Conservation (phyloP, 1,139 yeast species). For the Kodamaea fungicola region DNA sequence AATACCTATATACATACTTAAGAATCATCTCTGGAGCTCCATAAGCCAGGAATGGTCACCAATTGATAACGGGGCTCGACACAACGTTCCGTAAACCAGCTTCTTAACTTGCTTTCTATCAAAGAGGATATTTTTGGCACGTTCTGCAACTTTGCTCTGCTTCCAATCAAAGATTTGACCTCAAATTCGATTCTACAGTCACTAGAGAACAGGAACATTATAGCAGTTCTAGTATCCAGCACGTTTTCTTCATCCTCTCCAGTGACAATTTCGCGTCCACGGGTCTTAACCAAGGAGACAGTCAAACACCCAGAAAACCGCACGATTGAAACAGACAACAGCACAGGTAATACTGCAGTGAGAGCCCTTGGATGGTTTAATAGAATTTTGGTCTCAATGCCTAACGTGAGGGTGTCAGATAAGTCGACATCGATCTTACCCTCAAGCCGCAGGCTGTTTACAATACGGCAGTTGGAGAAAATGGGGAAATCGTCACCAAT, state of each 20-base stretch:
- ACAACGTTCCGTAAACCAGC: constrained; percentile 90
- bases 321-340: constrained; percentile 80
- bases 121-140: constrained; percentile 88
- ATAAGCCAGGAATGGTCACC: constrained; percentile 76
- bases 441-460: constrained; percentile 62
- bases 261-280: constrained; percentile 28
- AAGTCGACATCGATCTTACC: constrained; percentile 93
- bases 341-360: constrained; percentile 83
- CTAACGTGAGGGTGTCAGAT: constrained; percentile 84
- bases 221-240: constrained; percentile 51
- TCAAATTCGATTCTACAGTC: constrained; percentile 86
- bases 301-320: constrained; percentile 91
- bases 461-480: constrained; percentile 86
- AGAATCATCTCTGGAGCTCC: constrained; percentile 33
- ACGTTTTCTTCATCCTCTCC: constrained; percentile 15
- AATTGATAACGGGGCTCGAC: constrained; percentile 92
- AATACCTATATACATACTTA: no score
- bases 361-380: constrained; percentile 82
- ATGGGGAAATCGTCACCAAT: constrained; percentile 96
- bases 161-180: constrained; percentile 83
- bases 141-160: constrained; percentile 87
- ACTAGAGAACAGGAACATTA: constrained; percentile 87
- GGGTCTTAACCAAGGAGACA: constrained; percentile 63
- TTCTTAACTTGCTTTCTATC: constrained; percentile 75
- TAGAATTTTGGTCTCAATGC: constrained; percentile 77